Evolutionary conservation across 1,284 basidiomycete genomes (phyloP).

Genomic region (Dichomitus squalens): DNA sequence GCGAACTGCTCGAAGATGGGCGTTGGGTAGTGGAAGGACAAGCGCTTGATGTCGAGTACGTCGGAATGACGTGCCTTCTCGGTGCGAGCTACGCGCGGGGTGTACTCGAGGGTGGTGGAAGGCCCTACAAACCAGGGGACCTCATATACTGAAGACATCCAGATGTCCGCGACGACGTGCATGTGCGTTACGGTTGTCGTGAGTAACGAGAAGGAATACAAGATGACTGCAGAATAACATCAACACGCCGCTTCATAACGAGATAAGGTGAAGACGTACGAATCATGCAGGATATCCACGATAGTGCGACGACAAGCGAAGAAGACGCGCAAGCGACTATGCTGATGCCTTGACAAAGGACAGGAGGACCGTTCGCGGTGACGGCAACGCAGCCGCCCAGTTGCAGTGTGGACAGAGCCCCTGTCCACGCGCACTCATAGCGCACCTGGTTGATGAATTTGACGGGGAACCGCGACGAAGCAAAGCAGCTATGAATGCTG

Average conservation of each 20-base stretch:
- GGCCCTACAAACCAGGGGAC: constrained; percentile 57
- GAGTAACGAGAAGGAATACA: constrained; percentile 57
- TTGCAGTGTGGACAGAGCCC: constrained; percentile 47
- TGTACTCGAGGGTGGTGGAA: constrained; percentile 3
- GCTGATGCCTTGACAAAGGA: constrained; percentile 20
- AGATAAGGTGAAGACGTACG: constrained; percentile 40
- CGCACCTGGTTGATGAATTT: constrained; percentile 40
- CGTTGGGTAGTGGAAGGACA: constrained; percentile 17
- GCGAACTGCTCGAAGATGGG: constrained; percentile 22
- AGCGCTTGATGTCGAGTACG: constrained; percentile 18
- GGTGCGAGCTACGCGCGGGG: background rate
- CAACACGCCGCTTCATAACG: background rate
- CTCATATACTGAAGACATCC: constrained; percentile 49
- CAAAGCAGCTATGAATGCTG: background rate
- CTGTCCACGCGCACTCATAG: constrained; percentile 59
- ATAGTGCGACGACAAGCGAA: constrained; percentile 50
- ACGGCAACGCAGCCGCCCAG: constrained; percentile 53
- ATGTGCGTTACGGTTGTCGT: constrained; percentile 47
- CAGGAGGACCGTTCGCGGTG: constrained; percentile 44
- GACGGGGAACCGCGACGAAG: constrained; percentile 9
- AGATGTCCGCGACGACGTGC: constrained; percentile 45
- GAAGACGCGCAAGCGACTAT: constrained; percentile 53
- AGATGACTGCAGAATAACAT: constrained; percentile 41
- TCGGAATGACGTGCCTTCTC: background rate
- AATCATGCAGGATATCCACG: constrained; percentile 56